These are phyloP conservation scores for Avena sativa DNA, from an alignment of 176 grass and related monocot species.

Conservation along the genomic window DNA sequence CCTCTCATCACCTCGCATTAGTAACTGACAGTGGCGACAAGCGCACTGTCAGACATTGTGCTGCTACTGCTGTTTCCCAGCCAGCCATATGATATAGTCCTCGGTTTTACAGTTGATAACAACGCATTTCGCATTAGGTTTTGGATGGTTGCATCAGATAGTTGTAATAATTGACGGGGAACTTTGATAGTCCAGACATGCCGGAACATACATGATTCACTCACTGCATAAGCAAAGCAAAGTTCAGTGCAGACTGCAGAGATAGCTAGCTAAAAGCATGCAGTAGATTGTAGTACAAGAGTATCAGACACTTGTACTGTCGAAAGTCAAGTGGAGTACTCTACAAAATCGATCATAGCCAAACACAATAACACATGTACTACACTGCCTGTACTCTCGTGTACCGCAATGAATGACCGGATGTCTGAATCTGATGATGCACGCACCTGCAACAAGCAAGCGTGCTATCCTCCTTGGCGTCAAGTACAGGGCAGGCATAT, in stretches of 20 bases:
- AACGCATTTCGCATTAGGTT: not conserved
- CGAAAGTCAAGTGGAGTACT: not conserved
- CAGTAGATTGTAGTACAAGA: not conserved
- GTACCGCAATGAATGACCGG: not conserved
- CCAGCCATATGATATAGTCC: not conserved
- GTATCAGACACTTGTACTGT: not conserved
- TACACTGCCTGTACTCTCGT: not conserved
- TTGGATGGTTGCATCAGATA: not conserved
- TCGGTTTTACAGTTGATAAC: not conserved
- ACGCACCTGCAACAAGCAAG: not conserved
- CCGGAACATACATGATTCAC: slow-evolving; percentile 19
- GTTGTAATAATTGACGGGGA: not conserved
- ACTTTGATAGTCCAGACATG: not conserved
- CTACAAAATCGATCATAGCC: not conserved
- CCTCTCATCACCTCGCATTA: not conserved
- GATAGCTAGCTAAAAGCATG: not conserved
- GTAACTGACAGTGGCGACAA: not conserved
- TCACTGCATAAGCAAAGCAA: not conserved
- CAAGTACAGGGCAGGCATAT: not conserved
- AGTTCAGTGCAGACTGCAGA: not conserved
- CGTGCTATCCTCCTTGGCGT: not conserved
- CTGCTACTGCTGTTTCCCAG: not conserved
- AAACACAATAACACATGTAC: not conserved
- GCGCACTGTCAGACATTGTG: not conserved
- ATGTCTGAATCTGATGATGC: not conserved